phyloP scores from a whole-genome alignment of 345 rosid species.

The Lenwebbia sp. region DNA sequence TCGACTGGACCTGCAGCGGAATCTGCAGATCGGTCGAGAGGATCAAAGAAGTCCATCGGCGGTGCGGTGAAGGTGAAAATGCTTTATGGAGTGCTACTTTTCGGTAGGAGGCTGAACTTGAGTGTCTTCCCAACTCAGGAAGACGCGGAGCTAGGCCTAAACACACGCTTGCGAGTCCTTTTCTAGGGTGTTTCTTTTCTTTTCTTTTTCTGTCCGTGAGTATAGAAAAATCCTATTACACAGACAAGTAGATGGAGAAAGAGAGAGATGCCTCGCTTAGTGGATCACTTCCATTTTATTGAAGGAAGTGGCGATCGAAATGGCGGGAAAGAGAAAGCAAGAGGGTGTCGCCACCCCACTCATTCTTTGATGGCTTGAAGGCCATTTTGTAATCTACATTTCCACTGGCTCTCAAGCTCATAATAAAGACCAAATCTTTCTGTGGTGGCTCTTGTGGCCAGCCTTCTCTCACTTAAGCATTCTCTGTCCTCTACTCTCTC shows the following conservation, averaged over 20 bases:
- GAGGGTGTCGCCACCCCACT: not conserved
- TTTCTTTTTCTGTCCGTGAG: slow-evolving; percentile 7
- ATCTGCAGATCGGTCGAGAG: slow-evolving; percentile 84
- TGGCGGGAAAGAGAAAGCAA: not conserved
- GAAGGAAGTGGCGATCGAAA: not conserved
- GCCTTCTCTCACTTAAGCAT: not conserved
- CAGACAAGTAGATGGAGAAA: not conserved
- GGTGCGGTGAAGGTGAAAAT: slow-evolving; percentile 90
- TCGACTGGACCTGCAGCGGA: slow-evolving; percentile 97
- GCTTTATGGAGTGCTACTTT: slow-evolving; percentile 80
- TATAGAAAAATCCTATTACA: slow-evolving; percentile 10
- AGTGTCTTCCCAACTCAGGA: slow-evolving; percentile 30
- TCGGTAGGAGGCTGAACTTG: slow-evolving; percentile 3
- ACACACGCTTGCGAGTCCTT: not conserved
- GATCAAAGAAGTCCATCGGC: slow-evolving; percentile 83
- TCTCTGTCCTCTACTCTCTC: not conserved
- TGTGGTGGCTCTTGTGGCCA: not conserved
- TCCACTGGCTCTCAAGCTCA: slow-evolving; percentile 16
- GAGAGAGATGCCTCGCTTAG: slow-evolving; percentile 10
- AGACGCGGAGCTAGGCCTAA: not conserved
- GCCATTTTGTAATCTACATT: slow-evolving; percentile 34
- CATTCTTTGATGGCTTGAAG: slow-evolving; percentile 32
- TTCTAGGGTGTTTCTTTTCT: not conserved
- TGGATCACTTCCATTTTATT: slow-evolving; percentile 11
- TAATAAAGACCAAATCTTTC: slow-evolving; percentile 12